A percentile compares a stretch with the other conserved stretches of the same genome.
These are phyloP conservation scores for Claviceps monticola DNA, from an alignment of 2,329 filamentous ascomycete genomes.

Conservation along the genomic window DNA sequence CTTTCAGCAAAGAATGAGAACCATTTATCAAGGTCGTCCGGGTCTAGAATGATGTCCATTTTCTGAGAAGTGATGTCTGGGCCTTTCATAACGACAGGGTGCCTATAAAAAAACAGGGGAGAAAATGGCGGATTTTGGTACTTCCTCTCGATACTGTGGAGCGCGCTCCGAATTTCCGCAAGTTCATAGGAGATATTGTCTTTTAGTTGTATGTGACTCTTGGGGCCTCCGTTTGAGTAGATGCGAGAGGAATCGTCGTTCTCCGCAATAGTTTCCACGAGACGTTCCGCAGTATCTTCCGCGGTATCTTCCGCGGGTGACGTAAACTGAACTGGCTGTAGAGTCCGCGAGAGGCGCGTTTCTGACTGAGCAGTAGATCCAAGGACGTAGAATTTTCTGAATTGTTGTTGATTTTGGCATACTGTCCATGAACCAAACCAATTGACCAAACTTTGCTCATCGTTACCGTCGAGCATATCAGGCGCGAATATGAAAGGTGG, in stretches of 20 bases:
- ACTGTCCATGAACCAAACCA: slow-evolving; percentile 49
- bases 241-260: not conserved
- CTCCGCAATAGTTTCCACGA: not conserved
- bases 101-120: slow-evolving; percentile 20
- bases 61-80: slow-evolving; percentile 13
- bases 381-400: slow-evolving; percentile 40
- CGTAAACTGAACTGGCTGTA: slow-evolving; percentile 6
- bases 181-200: not conserved
- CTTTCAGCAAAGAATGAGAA: slow-evolving; percentile 9
- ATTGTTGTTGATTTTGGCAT: slow-evolving; percentile 30
- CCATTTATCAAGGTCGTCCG: slow-evolving; percentile 13
- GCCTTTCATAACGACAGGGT: slow-evolving; percentile 27
- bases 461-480: slow-evolving; percentile 36
- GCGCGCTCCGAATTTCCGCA: not conserved
- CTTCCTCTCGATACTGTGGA: not conserved
- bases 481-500: slow-evolving; percentile 31
- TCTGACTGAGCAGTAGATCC: slow-evolving; percentile 25
- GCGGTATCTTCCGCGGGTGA: not conserved
- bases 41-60: slow-evolving; percentile 7
- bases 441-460: slow-evolving; percentile 48
- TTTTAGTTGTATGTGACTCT: not conserved
- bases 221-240: not conserved
- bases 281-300: too few species aligned
- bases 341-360: slow-evolving; percentile 12
- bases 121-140: slow-evolving; percentile 3